Conservation (phyloP, 2,329 filamentous ascomycete species). For the Hawksworthiomyces lignivorus region DNA sequence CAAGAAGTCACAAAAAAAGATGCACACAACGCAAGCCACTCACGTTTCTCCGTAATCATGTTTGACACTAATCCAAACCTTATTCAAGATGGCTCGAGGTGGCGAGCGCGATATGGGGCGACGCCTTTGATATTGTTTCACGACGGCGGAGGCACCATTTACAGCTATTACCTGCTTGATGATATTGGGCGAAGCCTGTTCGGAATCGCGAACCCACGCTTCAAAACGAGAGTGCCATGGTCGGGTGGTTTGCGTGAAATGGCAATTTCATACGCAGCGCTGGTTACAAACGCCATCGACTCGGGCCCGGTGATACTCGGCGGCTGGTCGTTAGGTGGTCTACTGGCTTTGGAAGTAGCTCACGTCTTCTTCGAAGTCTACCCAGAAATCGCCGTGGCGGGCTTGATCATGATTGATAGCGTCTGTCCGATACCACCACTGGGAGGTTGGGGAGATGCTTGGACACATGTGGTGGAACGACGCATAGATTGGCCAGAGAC, state of each 20-base stretch:
- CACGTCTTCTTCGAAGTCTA: constrained; percentile 27
- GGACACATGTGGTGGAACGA: constrained; percentile 21
- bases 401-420: constrained; percentile 47
- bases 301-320: constrained; percentile 40
- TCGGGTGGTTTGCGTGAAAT: constrained; percentile 47
- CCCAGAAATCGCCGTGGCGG: constrained; percentile 31
- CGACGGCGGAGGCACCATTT: constrained; percentile 54
- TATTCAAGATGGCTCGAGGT: constrained; percentile 15
- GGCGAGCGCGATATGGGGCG: constrained; percentile 12
- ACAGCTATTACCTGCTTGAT: constrained; percentile 48
- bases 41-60: too few species aligned
- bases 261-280: constrained; percentile 39
- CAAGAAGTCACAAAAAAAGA: too few species aligned
- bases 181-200: constrained; percentile 41
- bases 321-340: constrained; percentile 49
- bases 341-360: constrained; percentile 44
- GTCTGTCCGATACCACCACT: constrained; percentile 25
- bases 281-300: constrained; percentile 33
- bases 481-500: constrained; percentile 19
- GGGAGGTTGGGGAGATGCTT: constrained; percentile 5
- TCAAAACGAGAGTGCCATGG: constrained; percentile 38
- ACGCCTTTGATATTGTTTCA: constrained; percentile 51
- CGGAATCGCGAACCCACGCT: constrained; percentile 48
- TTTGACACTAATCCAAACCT: constrained; percentile 17
- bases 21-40: too few species aligned